phyloP scores from a whole-genome alignment of 2,329 filamentous ascomycete genomes.

The Dactylellina haptotyla region DNA sequence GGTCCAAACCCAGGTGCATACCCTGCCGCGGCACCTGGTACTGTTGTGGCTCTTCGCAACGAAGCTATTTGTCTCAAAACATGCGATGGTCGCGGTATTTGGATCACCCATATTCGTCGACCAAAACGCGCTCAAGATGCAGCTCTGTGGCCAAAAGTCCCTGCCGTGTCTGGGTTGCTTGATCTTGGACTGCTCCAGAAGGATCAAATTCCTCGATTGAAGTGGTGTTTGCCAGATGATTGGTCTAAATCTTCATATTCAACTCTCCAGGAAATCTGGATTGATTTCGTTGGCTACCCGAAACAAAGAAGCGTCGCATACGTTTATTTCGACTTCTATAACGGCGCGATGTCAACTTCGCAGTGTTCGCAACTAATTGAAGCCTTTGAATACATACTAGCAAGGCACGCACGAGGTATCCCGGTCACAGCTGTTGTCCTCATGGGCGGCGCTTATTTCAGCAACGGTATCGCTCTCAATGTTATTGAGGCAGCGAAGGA shows the following conservation, averaged over 20 bases:
- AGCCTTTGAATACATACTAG: slow-evolving; percentile 61
- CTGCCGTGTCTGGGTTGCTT: slow-evolving; percentile 60
- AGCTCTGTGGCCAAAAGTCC: slow-evolving; percentile 63
- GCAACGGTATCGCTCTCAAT: slow-evolving; percentile 64
- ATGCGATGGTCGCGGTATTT: slow-evolving; percentile 62
- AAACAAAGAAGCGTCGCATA: slow-evolving; percentile 59
- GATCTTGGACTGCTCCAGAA: slow-evolving; percentile 60
- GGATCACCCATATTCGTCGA: slow-evolving; percentile 63
- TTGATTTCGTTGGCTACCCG: slow-evolving; percentile 60
- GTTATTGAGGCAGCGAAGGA: slow-evolving; percentile 62
- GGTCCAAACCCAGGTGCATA: slow-evolving; percentile 41
- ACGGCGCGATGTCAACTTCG: slow-evolving; percentile 63
- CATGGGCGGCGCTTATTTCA: slow-evolving; percentile 63
- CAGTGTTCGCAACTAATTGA: slow-evolving; percentile 61
- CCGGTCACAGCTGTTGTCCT: slow-evolving; percentile 61
- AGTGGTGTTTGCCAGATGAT: slow-evolving; percentile 55
- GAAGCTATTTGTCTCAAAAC: slow-evolving; percentile 62
- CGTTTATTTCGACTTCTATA: slow-evolving; percentile 64
- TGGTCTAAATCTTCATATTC: slow-evolving; percentile 59
- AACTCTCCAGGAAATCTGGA: slow-evolving; percentile 63
- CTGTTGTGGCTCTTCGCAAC: slow-evolving; percentile 61
- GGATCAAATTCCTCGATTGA: slow-evolving; percentile 25
- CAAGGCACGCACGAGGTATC: slow-evolving; percentile 57
- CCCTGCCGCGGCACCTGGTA: slow-evolving; percentile 56
- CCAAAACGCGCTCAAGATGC: slow-evolving; percentile 61